Conservation (phyloP, 2,329 filamentous ascomycete genomes). For the Purpureocillium takamizusanense region DNA sequence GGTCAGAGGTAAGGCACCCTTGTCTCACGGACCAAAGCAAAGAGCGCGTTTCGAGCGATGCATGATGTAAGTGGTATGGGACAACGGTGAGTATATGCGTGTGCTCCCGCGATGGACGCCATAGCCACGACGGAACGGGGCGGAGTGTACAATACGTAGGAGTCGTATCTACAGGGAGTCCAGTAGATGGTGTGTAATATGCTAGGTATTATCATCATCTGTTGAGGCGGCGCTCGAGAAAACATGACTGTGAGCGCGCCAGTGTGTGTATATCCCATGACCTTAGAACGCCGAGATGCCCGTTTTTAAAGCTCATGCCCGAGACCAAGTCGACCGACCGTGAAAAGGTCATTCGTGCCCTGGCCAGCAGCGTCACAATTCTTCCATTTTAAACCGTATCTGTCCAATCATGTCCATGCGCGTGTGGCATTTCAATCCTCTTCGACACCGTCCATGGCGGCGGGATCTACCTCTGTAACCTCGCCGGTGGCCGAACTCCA, state of each 20-base stretch:
- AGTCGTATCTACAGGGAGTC: not conserved
- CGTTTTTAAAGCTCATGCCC: conserved; percentile 18
- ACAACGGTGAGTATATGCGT: conserved; percentile 1
- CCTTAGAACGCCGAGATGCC: conserved; percentile 24
- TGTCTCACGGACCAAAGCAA: conserved; percentile 22
- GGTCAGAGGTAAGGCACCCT: conserved; percentile 45
- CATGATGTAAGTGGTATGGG: not conserved
- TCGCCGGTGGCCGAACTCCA: conserved; percentile 51
- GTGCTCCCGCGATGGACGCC: not conserved
- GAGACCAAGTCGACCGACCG: conserved; percentile 24
- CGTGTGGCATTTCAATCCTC: conserved; percentile 9
- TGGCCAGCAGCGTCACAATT: not conserved
- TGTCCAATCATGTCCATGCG: conserved; percentile 5
- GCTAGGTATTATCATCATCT: conserved; percentile 12
- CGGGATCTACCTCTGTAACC: conserved; percentile 44
- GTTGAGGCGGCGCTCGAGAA: conserved; percentile 14
- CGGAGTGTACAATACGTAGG: not conserved
- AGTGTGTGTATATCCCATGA: conserved; percentile 14
- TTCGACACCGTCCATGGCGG: conserved; percentile 29
- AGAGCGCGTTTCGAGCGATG: too few species aligned
- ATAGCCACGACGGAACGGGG: not conserved
- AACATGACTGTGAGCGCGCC: conserved; percentile 18
- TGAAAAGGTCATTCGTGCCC: conserved; percentile 1
- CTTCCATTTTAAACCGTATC: not conserved
- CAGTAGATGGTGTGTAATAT: not conserved